Conservation (phyloP, 108 stramenopile species). For the Ochromonas danica region DNA sequence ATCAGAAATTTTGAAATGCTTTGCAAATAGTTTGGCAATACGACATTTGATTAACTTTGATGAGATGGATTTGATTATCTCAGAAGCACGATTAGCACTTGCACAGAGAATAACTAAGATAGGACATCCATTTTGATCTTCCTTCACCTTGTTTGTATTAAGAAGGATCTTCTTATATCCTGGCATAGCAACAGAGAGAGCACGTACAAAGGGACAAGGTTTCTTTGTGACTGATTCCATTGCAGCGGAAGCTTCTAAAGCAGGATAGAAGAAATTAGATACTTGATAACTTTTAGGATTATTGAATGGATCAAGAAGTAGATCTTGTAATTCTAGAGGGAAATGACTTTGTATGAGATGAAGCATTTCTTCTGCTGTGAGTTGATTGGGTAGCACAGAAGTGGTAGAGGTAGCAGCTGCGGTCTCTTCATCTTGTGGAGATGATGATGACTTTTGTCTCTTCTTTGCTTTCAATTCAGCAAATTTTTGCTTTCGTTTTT, state of each 20-base stretch:
- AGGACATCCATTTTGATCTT: slow-evolving; percentile 4
- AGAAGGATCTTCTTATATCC: background rate
- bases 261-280: background rate
- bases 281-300: too few relatives aligned
- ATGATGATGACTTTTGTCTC: background rate
- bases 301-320: background rate
- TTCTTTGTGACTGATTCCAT: background rate
- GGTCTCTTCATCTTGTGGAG: background rate
- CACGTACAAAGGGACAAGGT: background rate
- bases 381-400: background rate
- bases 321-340: background rate
- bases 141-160: background rate
- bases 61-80: slow-evolving; percentile 12
- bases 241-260: background rate
- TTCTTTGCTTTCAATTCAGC: background rate
- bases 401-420: background rate
- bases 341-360: background rate
- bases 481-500: background rate
- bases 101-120: slow-evolving; percentile 19
- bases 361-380: background rate
- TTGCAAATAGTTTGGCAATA: slow-evolving; percentile 52
- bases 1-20: slow-evolving; percentile 48
- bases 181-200: background rate
- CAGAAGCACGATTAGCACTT: slow-evolving; percentile 32
- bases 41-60: slow-evolving; percentile 35